A percentile compares a stretch with the other conserved stretches of the same genome.
Conservation (phyloP, 1,284 basidiomycete genomes). For the Tylopilus sp. region DNA sequence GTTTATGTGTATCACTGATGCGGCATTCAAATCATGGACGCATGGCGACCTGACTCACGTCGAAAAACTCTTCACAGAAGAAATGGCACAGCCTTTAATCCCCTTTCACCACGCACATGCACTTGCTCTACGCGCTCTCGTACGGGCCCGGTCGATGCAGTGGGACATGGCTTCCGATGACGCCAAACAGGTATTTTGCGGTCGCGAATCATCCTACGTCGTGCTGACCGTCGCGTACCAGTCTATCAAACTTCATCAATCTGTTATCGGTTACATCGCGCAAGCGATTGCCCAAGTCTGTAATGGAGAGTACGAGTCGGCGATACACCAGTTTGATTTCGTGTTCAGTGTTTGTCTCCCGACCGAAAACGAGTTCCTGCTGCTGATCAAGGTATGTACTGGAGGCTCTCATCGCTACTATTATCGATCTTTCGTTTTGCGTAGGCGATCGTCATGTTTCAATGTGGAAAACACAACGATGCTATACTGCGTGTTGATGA, state of each 20-base stretch:
- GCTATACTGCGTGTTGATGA: not conserved
- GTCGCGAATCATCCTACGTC: not conserved
- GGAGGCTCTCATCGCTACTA: not conserved
- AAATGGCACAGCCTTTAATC: not conserved
- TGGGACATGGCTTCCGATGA: not conserved
- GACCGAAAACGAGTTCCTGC: not conserved
- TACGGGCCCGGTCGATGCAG: not conserved
- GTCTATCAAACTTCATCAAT: constrained; percentile 7
- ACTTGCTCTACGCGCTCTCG: not conserved
- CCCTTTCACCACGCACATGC: not conserved
- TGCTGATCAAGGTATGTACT: constrained; percentile 9
- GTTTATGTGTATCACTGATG: not conserved
- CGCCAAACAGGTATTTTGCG: not conserved
- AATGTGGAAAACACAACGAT: not conserved
- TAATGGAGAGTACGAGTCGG: not conserved
- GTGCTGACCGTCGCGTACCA: not conserved
- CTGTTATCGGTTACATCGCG: constrained; percentile 2
- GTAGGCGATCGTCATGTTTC: constrained; percentile 7
- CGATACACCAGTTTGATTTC: constrained; percentile 1
- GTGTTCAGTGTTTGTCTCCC: not conserved
- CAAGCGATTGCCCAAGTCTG: not conserved
- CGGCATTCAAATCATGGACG: not conserved
- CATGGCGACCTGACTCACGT: not conserved
- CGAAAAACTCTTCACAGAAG: not conserved
- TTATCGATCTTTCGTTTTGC: not conserved